Evolutionary conservation across 257 asterid species (phyloP), one percentile per base, ranked within the genome.

Genomic region (Verbena officinalis): DNA sequence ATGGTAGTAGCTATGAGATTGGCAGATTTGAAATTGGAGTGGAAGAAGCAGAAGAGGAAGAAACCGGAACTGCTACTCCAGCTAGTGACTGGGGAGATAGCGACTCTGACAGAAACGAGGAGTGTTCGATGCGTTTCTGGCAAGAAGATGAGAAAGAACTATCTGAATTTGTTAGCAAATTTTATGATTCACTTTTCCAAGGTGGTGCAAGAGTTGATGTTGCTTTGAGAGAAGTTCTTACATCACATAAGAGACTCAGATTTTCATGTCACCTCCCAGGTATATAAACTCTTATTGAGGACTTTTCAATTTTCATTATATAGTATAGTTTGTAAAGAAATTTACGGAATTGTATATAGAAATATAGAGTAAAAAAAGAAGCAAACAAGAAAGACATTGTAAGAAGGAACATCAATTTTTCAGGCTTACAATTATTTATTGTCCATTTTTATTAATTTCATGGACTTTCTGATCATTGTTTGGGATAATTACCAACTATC

Each of bases 1-100:
- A 80, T 43, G 75, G 75, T 65, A 78, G 73, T 65, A 71, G 45
- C 51, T 48, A 72, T 10, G 89, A 78, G 75, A 73, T 71, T 34
- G 93, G 87, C 11, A 71, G 40, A 44, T 48, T 74, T 7, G 89
- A 78, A 73, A 73, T 71, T 27, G 93, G 87, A 36, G 1, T 36
- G 12, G 93, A 73, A 34, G 93, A 82, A 46, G 91, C 78, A 36
- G 80, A 40, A 69, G 52, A 45, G 2, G 52, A 45, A 14, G 52
- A 45, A 79, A 9, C 31, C 52, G 4, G 89, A 80, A 42, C 84
- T 15, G 19, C 69, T 53, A 82, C 87, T 68, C 85, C 87, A 38
- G 73, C 55, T 7, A 85, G 89, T 68, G 92, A 85, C 55, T 85
- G 93, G 93, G 93, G 82, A 55, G 87, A 83, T 36, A 78, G 80